Evolutionary conservation across 2,329 filamentous ascomycete species (phyloP), one percentile per base, ranked within the genome.

Genomic region (Verticillium albo-atrum): DNA sequence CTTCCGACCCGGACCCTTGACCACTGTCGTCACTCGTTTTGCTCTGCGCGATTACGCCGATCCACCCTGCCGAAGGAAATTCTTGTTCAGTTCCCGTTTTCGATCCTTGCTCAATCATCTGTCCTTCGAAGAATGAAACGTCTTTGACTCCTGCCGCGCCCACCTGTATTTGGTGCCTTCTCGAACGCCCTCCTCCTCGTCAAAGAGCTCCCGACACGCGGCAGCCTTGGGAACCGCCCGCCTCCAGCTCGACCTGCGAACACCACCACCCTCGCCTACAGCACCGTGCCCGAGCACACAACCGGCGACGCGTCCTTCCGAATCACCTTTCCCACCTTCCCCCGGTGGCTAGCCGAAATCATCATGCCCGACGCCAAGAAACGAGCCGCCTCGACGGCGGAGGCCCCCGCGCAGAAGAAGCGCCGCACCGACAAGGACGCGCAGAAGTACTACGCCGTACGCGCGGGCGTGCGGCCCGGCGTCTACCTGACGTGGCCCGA

Each of bases 381-480:
- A 34, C 60, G 57, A 30, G 14, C 51, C 51, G 51, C 25, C 25
- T 6, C 25, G 25, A 20, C 12, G 25, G n/a, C 42, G n/a, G 51
- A 53, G 4, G 51, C 51, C 14, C 51, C 51, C 15, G 50, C 64
- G 17, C 66, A 70, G 20, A 82, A 78, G 68, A 83, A 83, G 70
- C 75, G 79, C 59, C 84, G 81, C 72, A 70, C 71, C 53, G 80
- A 82, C 54, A 58, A 68, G 59, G 74, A 72, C 23, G 60, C 69
- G 32, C 77, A 77, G 61, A 89, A 88, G 66, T 89, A 78, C 69
- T 89, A 89, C 68, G 87, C 83, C 25, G 87, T 89, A 30, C 78
- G 79, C 51, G 77, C 74, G 42, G 86, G 87, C 17, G 76, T 78
- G 62, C 73, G 70, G 14, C 84, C 85, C 0, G 86, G 87, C 7